phyloP scores from a whole-genome alignment of 2,329 filamentous ascomycete genomes.

The Bipolaris sorokiniana region DNA sequence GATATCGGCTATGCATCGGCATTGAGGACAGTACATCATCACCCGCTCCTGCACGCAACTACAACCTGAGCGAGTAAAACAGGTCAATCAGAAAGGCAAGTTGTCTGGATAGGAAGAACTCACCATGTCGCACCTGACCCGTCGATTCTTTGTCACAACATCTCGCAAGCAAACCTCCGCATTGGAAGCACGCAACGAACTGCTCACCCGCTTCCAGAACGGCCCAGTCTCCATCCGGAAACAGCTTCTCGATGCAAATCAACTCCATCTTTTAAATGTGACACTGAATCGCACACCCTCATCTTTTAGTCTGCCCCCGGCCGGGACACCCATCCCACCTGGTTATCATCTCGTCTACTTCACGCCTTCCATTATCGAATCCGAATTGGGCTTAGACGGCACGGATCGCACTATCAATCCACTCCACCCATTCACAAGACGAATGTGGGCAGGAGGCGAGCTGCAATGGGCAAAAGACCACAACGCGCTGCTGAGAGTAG shows the following conservation, averaged over 20 bases:
- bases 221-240: conserved; percentile 38
- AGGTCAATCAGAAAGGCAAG: too few relatives aligned
- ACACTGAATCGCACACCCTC: conserved; percentile 37
- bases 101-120: too few relatives aligned
- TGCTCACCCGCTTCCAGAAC: conserved; percentile 39
- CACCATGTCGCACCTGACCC: conserved; percentile 25
- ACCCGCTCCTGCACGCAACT: neutral
- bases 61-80: neutral
- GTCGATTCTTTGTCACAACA: conserved; percentile 30
- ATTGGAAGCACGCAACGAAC: conserved; percentile 38
- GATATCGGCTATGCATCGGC: conserved; percentile 30
- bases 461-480: conserved; percentile 60
- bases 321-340: conserved; percentile 58
- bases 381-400: conserved; percentile 75
- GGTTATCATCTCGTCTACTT: conserved; percentile 91
- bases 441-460: conserved; percentile 91
- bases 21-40: neutral
- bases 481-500: conserved; percentile 31
- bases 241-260: conserved; percentile 43
- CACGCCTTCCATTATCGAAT: conserved; percentile 70
- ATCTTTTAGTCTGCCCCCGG: conserved; percentile 24
- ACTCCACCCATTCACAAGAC: conserved; percentile 70
- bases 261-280: conserved; percentile 39
- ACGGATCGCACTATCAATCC: conserved; percentile 82
- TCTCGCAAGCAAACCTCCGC: conserved; percentile 29